These are phyloP conservation scores for Ochetophila trinervis DNA, from an alignment of 306 rosid genomes.

Conservation along the genomic window DNA sequence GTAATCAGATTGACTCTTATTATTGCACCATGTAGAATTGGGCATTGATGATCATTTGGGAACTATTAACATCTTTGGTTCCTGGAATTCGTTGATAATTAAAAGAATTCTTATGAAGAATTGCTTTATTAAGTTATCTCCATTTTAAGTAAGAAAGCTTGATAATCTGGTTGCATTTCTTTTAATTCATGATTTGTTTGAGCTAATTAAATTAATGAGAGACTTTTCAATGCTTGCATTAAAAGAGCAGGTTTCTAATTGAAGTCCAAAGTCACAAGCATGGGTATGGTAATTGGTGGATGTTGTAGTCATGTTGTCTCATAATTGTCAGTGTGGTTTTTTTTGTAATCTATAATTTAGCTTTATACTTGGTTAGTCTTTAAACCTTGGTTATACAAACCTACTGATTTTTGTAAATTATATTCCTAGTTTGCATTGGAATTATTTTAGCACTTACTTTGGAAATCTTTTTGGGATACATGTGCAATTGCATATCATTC, in stretches of 20 bases:
- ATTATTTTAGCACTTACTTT: no score
- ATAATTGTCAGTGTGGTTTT: not conserved
- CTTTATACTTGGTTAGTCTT: conserved; percentile 8
- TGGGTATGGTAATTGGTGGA: conserved; percentile 4
- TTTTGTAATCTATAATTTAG: not conserved
- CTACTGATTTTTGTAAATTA: not conserved
- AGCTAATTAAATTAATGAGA: not conserved
- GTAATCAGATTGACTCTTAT: no score
- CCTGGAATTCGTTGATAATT: conserved; percentile 4
- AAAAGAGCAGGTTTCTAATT: conserved; percentile 8
- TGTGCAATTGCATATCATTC: no score
- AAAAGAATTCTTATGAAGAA: no score
- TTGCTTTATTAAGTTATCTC: no score
- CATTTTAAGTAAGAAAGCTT: conserved; percentile 14
- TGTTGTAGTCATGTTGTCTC: not conserved
- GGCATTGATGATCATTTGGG: conserved; percentile 28
- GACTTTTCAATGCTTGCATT: not conserved
- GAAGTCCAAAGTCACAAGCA: conserved; percentile 16
- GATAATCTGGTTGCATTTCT: not conserved
- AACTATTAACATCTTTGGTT: not conserved
- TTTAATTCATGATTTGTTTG: not conserved
- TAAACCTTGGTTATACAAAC: not conserved
- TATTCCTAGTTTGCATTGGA: no score
- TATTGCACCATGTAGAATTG: conserved; percentile 16
- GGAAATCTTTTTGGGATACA: no score